These are phyloP conservation scores for Ottelia alismoides DNA, from an alignment of 106 monocot genomes.

Conservation along the genomic window DNA sequence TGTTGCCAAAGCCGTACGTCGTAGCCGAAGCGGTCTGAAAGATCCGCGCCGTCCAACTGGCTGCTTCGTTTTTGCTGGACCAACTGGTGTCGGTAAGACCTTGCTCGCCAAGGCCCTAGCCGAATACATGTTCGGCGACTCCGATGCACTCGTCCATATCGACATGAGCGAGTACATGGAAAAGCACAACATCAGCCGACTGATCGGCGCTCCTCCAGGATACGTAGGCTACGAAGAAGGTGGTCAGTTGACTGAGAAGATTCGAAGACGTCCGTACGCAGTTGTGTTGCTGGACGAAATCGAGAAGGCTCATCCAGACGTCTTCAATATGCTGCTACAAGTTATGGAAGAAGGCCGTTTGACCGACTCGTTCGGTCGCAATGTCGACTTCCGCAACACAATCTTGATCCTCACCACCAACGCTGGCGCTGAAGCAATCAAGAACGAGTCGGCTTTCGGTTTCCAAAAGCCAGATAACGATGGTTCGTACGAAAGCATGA, in stretches of 20 bases:
- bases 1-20: too few relatives aligned
- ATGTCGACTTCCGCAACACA: too few relatives aligned
- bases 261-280: slow-evolving; percentile 42
- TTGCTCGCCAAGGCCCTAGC: slow-evolving; percentile 89
- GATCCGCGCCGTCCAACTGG: slow-evolving; percentile 72
- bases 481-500: slow-evolving; percentile 27
- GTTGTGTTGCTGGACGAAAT: slow-evolving; percentile 47
- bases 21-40: too few relatives aligned
- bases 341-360: slow-evolving; percentile 51
- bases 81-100: too few relatives aligned
- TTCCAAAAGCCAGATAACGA: slow-evolving; percentile 36
- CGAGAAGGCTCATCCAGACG: too few relatives aligned
- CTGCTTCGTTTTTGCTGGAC: too few relatives aligned
- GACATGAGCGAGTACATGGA: too few relatives aligned
- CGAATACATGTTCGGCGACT: slow-evolving; percentile 68
- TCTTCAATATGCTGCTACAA: slow-evolving; percentile 50
- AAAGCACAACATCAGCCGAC: too few relatives aligned
- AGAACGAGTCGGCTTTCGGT: too few relatives aligned
- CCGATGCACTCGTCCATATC: slow-evolving; percentile 52
- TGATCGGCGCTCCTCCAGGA: slow-evolving; percentile 86
- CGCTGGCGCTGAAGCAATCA: slow-evolving; percentile 59
- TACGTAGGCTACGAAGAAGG: slow-evolving; percentile 63
- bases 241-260: too few relatives aligned
- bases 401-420: slow-evolving; percentile 59
- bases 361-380: too few relatives aligned